Evolutionary conservation across 257 asterid species (phyloP).

Genomic region (Linderniella brevidens): DNA sequence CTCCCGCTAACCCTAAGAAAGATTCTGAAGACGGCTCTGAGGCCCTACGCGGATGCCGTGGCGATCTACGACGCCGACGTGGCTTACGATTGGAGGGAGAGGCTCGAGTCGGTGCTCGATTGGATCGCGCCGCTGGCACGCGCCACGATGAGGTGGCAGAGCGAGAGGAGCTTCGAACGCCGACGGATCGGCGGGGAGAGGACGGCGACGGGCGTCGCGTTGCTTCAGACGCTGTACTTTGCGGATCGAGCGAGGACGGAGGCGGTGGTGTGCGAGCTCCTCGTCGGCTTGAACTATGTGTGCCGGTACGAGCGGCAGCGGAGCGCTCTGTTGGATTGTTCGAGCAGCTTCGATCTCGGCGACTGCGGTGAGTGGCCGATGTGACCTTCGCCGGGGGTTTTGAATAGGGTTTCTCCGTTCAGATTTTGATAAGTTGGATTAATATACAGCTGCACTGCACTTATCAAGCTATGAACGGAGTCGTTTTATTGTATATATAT

Average conservation of each 20-base stretch:
- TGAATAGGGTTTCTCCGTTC: no score
- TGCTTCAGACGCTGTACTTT: constrained; percentile 74
- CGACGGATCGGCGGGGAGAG: constrained; percentile 38
- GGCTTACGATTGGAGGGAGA: constrained; percentile 81
- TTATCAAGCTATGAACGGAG: no score
- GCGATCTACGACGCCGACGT: constrained; percentile 75
- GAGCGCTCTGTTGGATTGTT: constrained; percentile 76
- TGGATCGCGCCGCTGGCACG: constrained; percentile 85
- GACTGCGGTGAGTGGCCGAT: constrained; percentile 20
- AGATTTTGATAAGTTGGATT: no score
- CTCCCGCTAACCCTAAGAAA: constrained; percentile 72
- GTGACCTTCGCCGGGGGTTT: no score
- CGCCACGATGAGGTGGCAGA: constrained; percentile 91
- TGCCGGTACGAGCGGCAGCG: constrained; percentile 89
- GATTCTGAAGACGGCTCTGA: constrained; percentile 36
- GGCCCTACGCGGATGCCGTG: constrained; percentile 36
- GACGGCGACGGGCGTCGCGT: constrained; percentile 51
- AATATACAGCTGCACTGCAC: no score
- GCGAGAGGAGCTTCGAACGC: constrained; percentile 78
- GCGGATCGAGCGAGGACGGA: constrained; percentile 67
- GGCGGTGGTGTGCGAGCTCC: constrained; percentile 57
- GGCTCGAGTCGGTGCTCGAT: constrained; percentile 33
- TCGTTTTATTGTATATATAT: no score
- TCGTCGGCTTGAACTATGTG: constrained; percentile 69
- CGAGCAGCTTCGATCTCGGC: constrained; percentile 74